Base-by-base conservation (phyloP, 129 eudicot species). In the Pulicaria dysenterica region DNA sequence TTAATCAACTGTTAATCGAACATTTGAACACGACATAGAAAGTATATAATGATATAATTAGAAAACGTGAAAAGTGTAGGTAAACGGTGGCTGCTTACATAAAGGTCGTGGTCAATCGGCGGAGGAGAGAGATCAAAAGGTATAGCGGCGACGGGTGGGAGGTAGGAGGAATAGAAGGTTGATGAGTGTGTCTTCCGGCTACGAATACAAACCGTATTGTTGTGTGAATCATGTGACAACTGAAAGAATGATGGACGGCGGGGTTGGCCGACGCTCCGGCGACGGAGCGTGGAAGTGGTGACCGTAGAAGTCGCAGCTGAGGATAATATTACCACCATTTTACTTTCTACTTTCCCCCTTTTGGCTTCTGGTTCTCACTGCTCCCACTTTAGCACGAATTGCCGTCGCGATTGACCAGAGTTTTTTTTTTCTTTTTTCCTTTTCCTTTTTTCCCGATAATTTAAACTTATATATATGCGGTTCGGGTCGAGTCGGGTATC, bases 41-140 rank as follows among this genome's bases (percentile, higher is more conserved):
- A 54, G 37, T 9, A 34, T 8, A 38, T 8, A 9, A 50, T 17
- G 9, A 1, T 3, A 6, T 1, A 24, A 24, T 1, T 24, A 24
- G 2, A 73, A 59, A 16, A 10, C 12, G 0, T 42, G 7, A 4
- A 56, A 42, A 31, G 3, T 24, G 44, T 41, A 54, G 47, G 68
- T 6, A 10, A 41, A 6, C 15, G 11, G 19, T 6, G 34, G 36
- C 7, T 58, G 48, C 90, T 80, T 74, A 91, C 97, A 45, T 77
- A 70, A 63, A 83, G 77, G 84, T 88, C 91, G 57, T 81, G 85
- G 75, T 91, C 95, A 69, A 88, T 91, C 17, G 95, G 97, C 68
- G 95, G 97, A 72, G 97, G 95, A 6, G 95, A 77, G 67, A 91
- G 83, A 63, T 91, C 92, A 81, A 91, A 88, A 34, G 95, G 92